Evolutionary conservation across 495 filamentous ascomycete genomes (phyloP).

Genomic region (Articulospora tetracladia): DNA sequence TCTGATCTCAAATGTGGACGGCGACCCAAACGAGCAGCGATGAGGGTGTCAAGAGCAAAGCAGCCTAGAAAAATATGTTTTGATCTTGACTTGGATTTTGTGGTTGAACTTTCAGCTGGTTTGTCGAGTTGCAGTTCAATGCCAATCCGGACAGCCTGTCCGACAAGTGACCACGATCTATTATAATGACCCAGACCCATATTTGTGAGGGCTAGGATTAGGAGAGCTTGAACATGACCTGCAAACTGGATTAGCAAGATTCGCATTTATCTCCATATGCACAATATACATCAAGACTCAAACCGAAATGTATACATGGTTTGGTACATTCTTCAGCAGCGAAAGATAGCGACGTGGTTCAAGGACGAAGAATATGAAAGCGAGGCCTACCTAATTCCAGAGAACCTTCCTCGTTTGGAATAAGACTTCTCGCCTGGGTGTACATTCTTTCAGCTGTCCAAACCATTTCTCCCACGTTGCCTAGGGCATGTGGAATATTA

Average conservation of each 20-base stretch:
- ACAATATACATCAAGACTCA: not conserved
- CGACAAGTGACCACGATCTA: slow-evolving; percentile 58
- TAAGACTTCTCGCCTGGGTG: slow-evolving; percentile 50
- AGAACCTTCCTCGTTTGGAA: slow-evolving; percentile 53
- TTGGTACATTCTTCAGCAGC: too few relatives aligned
- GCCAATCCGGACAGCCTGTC: slow-evolving; percentile 56
- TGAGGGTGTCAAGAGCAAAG: slow-evolving; percentile 61
- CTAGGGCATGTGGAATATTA: slow-evolving; percentile 25
- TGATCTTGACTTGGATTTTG: slow-evolving; percentile 29
- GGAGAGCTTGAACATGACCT: slow-evolving; percentile 57
- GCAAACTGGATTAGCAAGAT: not conserved
- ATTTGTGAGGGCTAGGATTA: slow-evolving; percentile 58
- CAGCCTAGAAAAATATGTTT: slow-evolving; percentile 57
- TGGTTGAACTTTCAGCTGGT: slow-evolving; percentile 25
- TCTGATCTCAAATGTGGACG: slow-evolving; percentile 49
- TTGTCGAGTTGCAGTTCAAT: slow-evolving; percentile 43
- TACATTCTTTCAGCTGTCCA: slow-evolving; percentile 47
- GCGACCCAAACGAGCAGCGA: slow-evolving; percentile 51
- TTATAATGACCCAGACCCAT: slow-evolving; percentile 50
- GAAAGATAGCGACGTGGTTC: too few relatives aligned
- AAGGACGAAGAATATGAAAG: too few relatives aligned
- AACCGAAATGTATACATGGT: too few relatives aligned
- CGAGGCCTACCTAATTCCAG: slow-evolving; percentile 48
- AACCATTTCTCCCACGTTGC: slow-evolving; percentile 19
- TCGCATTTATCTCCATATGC: too few relatives aligned